Base-by-base conservation (phyloP, 306 rosid genomes). In the Senna tora region DNA sequence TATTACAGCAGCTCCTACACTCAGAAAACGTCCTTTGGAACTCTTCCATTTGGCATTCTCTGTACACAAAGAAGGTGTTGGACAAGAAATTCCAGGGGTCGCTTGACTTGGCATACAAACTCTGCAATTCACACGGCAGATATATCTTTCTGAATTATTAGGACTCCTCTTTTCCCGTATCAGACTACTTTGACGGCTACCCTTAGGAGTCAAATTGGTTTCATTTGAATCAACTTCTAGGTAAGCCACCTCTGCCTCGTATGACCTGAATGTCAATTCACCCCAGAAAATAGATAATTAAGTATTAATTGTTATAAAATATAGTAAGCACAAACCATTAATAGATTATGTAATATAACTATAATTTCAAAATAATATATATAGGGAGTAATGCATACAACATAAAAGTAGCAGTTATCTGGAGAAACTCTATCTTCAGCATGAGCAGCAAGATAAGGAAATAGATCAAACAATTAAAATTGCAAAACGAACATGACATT, bases 1-100 rank as follows among this genome's bases (percentile, higher is more conserved):
- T 61, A 91, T 94, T 60, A 94, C 77, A 33, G 98, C 98, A 58
- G 98, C 97, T 64, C 98, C 98, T 6, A 94, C 80, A 70, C 95
- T 91, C 65, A 94, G 83, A 87, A 78, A 94, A 54, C 85, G 85
- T 51, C 98, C 97, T 77, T 77, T 89, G 76, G 95, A 84, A 82
- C 30, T 87, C 79, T 72, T 70, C 98, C 98, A 94, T 75, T 73
- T 87, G 46, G 69, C 56, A 69, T 82, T 86, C 63, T 83, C 87
- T 13, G 85, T 75, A 76, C 71, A 45, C 22, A 83, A 69, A 80
- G 69, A 75, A 55, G 86, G 83, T 6, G 80, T 77, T 12, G 72
- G 25, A 25, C 20, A 22, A 71, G 84, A 59, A 69, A 68, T 53
- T 72, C 76, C 85, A 47, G 69, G 32, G 33, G 82, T 45, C 36